Evolutionary conservation across 108 stramenopile genomes (phyloP).

Genomic region (Aureococcus anophagefferens): DNA sequence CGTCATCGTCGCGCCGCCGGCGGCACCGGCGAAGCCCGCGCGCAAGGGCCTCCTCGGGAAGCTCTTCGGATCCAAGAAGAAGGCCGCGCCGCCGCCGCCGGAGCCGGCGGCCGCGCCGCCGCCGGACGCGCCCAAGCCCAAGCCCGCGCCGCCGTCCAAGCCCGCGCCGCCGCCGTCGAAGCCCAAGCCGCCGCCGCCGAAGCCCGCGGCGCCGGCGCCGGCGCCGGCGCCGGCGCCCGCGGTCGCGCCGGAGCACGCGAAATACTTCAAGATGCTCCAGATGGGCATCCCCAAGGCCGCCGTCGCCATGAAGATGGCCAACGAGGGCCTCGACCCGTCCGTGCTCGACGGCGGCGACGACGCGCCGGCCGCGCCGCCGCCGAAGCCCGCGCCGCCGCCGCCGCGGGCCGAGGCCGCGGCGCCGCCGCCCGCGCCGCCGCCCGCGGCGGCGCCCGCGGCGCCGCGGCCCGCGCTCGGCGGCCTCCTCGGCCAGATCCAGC

Average conservation of each 20-base stretch:
- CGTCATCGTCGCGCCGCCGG: too few relatives aligned
- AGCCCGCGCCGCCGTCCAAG: too few relatives aligned
- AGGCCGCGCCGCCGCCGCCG: too few relatives aligned
- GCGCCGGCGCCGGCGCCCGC: background rate
- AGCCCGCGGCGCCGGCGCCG: too few relatives aligned
- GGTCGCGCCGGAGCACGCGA: constrained; percentile 43
- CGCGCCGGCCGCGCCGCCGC: background rate
- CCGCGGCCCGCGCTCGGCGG: background rate
- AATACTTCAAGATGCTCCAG: constrained; percentile 72
- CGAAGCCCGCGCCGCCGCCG: background rate
- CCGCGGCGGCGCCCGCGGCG: too few relatives aligned
- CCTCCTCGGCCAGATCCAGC: background rate
- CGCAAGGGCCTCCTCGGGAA: too few relatives aligned
- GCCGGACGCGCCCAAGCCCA: too few relatives aligned
- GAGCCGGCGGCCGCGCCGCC: too few relatives aligned
- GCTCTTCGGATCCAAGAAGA: too few relatives aligned
- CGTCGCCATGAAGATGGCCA: constrained; percentile 72
- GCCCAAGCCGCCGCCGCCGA: too few relatives aligned
- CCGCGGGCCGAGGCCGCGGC: background rate
- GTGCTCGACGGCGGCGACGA: constrained; percentile 70
- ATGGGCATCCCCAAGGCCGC: constrained; percentile 69
- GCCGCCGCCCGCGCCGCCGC: background rate
- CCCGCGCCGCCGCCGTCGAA: too few relatives aligned
- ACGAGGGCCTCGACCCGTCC: constrained; percentile 66
- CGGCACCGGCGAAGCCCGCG: too few relatives aligned